These are phyloP conservation scores for Diplodia seriata DNA, from an alignment of 2,329 filamentous ascomycete genomes.

Conservation along the genomic window DNA sequence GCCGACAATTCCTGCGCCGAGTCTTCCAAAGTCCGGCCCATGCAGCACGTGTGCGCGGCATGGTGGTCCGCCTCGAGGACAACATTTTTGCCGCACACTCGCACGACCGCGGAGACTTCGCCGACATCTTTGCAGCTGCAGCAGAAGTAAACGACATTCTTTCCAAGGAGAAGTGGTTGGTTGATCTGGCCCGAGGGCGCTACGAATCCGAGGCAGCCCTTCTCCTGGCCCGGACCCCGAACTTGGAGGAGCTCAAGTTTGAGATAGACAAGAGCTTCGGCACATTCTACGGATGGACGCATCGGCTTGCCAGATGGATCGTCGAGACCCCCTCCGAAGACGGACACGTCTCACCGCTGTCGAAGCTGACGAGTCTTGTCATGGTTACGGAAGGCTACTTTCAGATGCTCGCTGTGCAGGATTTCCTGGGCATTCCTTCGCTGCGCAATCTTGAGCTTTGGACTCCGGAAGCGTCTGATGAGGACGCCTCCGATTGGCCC, in stretches of 20 bases:
- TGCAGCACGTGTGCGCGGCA: slow-evolving; percentile 1
- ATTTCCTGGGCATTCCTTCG: slow-evolving; percentile 7
- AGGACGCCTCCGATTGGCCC: slow-evolving; percentile 16
- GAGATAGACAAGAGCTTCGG: slow-evolving; percentile 21
- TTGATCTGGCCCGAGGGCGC: slow-evolving; percentile 5
- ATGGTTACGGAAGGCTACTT: slow-evolving; percentile 18
- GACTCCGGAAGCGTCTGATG: slow-evolving; percentile 16
- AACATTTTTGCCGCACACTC: slow-evolving; percentile 4
- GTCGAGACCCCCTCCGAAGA: neutral
- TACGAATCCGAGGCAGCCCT: slow-evolving; percentile 11
- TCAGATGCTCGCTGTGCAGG: slow-evolving; percentile 17
- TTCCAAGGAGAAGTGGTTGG: slow-evolving; percentile 21
- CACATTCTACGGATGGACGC: slow-evolving; percentile 19
- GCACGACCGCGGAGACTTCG: slow-evolving; percentile 5
- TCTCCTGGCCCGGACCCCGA: slow-evolving; percentile 8
- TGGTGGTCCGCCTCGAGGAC: slow-evolving; percentile 8
- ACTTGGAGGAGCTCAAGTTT: slow-evolving; percentile 6
- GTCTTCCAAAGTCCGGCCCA: neutral
- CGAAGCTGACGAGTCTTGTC: slow-evolving; percentile 4
- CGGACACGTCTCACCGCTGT: slow-evolving; percentile 1
- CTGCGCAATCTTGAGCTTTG: slow-evolving; percentile 18
- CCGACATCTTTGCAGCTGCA: slow-evolving; percentile 9
- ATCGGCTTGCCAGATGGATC: slow-evolving; percentile 14
- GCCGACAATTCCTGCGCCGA: slow-evolving; percentile 7
- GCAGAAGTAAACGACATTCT: slow-evolving; percentile 15